Percentiles rank a stretch among this genome's conserved stretches.
Conservation (phyloP, 108 stramenopile species). For the Aurantiochytrium sp. region DNA sequence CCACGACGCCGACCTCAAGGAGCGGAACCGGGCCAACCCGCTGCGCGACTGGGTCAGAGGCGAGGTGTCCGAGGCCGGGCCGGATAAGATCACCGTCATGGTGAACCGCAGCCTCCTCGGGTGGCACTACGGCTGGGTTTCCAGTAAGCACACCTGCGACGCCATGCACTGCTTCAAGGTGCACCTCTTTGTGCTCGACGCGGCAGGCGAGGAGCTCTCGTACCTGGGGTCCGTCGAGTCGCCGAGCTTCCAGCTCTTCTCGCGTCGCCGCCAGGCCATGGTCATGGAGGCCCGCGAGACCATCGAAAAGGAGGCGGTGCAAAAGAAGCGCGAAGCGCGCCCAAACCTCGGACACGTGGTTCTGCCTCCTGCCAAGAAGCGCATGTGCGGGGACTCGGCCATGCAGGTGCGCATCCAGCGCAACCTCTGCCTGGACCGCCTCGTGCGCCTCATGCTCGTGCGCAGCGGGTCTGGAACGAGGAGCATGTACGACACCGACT, state of each 20-base stretch:
- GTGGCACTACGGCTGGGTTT: constrained; percentile 21
- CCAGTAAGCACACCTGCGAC: constrained; percentile 20
- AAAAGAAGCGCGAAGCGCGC: not conserved
- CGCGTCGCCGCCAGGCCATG: not conserved
- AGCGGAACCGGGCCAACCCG: not conserved
- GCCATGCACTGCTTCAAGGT: constrained; percentile 11
- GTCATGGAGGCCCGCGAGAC: not conserved
- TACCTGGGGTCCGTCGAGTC: not conserved
- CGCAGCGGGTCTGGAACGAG: not conserved
- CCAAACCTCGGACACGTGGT: not conserved
- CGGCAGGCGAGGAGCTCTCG: not conserved
- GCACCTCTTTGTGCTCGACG: constrained; percentile 3
- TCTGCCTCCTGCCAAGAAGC: not conserved
- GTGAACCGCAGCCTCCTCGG: constrained; percentile 2
- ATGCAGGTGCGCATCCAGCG: not conserved
- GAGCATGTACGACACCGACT: constrained; percentile 4
- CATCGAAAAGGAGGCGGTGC: not conserved
- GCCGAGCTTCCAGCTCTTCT: not conserved
- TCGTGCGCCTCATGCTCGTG: not conserved
- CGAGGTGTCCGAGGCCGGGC: not conserved
- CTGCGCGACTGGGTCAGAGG: not conserved
- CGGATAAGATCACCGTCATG: not conserved
- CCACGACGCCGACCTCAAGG: not conserved
- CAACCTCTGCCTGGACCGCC: not conserved
- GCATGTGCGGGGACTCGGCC: not conserved